Conservation (phyloP, 768 basidiomycete genomes). For the Plicaturopsis crispa region DNA sequence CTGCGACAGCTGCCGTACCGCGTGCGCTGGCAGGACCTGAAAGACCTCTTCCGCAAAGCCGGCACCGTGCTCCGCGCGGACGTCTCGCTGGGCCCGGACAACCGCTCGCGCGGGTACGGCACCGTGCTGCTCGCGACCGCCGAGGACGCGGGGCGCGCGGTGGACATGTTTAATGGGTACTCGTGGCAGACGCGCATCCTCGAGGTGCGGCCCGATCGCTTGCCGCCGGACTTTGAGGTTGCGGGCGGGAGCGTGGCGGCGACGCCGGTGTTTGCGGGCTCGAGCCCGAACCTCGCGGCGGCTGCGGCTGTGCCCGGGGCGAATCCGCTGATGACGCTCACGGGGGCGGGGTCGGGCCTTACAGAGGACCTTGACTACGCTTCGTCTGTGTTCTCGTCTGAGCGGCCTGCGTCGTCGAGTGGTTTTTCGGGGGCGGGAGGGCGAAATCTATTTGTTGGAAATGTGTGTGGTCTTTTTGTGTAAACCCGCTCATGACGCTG, state of each 20-base stretch:
- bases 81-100: constrained; percentile 77
- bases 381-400: constrained; percentile 8
- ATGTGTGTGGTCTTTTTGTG: constrained; percentile 46
- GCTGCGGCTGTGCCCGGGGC: no score
- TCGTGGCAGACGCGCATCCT: constrained; percentile 93
- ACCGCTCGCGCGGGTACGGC: constrained; percentile 89
- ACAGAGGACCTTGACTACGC: constrained; percentile 20
- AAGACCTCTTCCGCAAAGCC: constrained; percentile 93
- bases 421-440: constrained; percentile 7
- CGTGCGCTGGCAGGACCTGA: constrained; percentile 98
- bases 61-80: constrained; percentile 83
- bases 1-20: constrained; percentile 78
- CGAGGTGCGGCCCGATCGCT: constrained; percentile 85
- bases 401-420: constrained; percentile 13
- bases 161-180: constrained; percentile 95
- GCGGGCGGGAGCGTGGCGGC: no score
- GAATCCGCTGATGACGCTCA: no score
- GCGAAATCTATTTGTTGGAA: constrained; percentile 79
- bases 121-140: constrained; percentile 92
- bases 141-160: constrained; percentile 89
- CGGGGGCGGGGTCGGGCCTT: no score
- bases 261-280: no score
- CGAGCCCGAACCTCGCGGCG: no score
- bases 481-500: constrained; percentile 10
- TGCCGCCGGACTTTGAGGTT: constrained; percentile 57